Conservation (phyloP, 768 basidiomycete species). For the Dictyophora rubrovolvata region DNA sequence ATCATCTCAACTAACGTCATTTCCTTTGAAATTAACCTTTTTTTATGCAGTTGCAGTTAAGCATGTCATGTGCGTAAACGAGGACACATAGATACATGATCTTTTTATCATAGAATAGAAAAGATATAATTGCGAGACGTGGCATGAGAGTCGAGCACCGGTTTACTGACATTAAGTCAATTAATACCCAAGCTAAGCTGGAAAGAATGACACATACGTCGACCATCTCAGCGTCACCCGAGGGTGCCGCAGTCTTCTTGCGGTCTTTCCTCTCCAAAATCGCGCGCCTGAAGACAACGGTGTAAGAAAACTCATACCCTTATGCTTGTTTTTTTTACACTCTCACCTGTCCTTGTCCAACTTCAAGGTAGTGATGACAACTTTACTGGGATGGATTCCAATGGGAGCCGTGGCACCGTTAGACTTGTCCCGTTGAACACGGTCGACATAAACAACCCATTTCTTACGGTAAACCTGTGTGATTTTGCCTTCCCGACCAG, state of each 20-base stretch:
- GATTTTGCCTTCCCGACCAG: slow-evolving; percentile 97
- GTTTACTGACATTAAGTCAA: slow-evolving; percentile 9
- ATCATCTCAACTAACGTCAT: slow-evolving; percentile 25
- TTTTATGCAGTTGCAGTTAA: neutral
- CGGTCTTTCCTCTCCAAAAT: slow-evolving; percentile 82
- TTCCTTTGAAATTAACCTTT: neutral
- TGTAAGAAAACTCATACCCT: slow-evolving; percentile 8
- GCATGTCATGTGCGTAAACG: slow-evolving; percentile 40
- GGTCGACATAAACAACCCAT: slow-evolving; percentile 98
- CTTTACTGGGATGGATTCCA: slow-evolving; percentile 94
- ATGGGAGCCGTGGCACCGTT: slow-evolving; percentile 91
- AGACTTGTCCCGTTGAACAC: slow-evolving; percentile 94
- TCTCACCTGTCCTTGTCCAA: slow-evolving; percentile 76
- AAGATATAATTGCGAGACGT: neutral
- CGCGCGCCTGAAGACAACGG: slow-evolving; percentile 44
- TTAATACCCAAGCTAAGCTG: neutral
- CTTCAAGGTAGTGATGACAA: slow-evolving; percentile 88
- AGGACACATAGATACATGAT: slow-evolving; percentile 56
- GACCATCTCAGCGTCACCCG: slow-evolving; percentile 43
- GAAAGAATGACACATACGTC: slow-evolving; percentile 44
- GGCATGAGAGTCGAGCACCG: too few species aligned
- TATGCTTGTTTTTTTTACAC: neutral
- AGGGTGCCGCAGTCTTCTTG: slow-evolving; percentile 44
- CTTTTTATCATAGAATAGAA: slow-evolving; percentile 28
- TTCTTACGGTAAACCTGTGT: slow-evolving; percentile 98